These are phyloP conservation scores for Plasmodium gonderi DNA, from an alignment of 169 alveolate species.

Conservation along the genomic window DNA sequence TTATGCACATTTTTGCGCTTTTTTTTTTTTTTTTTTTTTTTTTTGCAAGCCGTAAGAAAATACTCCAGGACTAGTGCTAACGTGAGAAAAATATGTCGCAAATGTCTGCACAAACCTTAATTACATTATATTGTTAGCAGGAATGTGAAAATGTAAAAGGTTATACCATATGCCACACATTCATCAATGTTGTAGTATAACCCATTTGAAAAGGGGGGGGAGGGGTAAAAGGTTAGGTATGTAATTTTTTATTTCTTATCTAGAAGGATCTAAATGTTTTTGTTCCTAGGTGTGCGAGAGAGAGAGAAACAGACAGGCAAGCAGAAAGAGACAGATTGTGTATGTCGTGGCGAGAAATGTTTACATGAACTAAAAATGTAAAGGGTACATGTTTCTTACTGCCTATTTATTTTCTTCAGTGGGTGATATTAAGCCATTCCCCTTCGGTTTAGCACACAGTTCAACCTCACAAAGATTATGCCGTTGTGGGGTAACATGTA, in stretches of 20 bases:
- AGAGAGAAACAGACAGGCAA: neutral
- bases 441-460: too few species aligned
- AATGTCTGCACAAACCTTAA: neutral
- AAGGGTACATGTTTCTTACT: too few species aligned
- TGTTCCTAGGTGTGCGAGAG: neutral
- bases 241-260: neutral
- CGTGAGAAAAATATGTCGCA: neutral
- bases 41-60: neutral
- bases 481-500: too few species aligned
- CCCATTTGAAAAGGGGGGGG: neutral
- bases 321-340: neutral
- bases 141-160: neutral
- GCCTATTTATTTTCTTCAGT: too few species aligned
- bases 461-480: too few species aligned
- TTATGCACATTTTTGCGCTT: neutral
- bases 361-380: too few species aligned
- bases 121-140: neutral
- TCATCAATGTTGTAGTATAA: neutral
- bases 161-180: neutral
- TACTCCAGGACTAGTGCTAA: neutral
- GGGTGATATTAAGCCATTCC: too few species aligned
- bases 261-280: neutral
- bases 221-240: neutral
- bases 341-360: too few species aligned
- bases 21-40: constrained; percentile 7